Conservation (phyloP, 306 rosid genomes). For the Fragaria nilgerrensis region DNA sequence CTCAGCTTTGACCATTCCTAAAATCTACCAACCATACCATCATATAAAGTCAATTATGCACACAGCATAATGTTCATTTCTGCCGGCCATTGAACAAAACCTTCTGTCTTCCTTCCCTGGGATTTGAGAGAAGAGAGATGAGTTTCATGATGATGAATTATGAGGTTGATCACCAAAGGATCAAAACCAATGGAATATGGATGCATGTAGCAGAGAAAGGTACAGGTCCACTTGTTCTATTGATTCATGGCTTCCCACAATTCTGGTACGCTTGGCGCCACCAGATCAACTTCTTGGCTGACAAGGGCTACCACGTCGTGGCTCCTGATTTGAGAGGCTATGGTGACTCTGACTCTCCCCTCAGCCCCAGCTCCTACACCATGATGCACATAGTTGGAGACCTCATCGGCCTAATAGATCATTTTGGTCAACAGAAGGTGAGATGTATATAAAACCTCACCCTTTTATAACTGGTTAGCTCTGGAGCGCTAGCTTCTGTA, state of each 20-base stretch:
- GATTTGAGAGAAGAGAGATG: not conserved
- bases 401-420: conserved; percentile 57
- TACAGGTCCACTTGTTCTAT: conserved; percentile 60
- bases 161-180: conserved; percentile 56
- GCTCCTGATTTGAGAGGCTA: conserved; percentile 80
- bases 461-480: not conserved
- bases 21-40: not conserved
- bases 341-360: conserved; percentile 63
- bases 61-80: not conserved
- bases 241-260: conserved; percentile 73
- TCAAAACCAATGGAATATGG: conserved; percentile 62
- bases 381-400: conserved; percentile 46
- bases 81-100: not conserved
- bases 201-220: conserved; percentile 64
- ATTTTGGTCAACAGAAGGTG: conserved; percentile 61
- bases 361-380: conserved; percentile 47
- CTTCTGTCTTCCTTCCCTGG: not conserved
- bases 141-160: conserved; percentile 16
- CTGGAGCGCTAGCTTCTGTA: not conserved
- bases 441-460: not conserved
- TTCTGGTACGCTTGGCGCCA: conserved; percentile 61
- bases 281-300: conserved; percentile 47
- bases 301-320: conserved; percentile 58
- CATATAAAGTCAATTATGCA: conserved; percentile 1
- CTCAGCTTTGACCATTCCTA: not conserved